Conservation (phyloP, 2,329 filamentous ascomycete genomes). For the Exophiala alcalophila region DNA sequence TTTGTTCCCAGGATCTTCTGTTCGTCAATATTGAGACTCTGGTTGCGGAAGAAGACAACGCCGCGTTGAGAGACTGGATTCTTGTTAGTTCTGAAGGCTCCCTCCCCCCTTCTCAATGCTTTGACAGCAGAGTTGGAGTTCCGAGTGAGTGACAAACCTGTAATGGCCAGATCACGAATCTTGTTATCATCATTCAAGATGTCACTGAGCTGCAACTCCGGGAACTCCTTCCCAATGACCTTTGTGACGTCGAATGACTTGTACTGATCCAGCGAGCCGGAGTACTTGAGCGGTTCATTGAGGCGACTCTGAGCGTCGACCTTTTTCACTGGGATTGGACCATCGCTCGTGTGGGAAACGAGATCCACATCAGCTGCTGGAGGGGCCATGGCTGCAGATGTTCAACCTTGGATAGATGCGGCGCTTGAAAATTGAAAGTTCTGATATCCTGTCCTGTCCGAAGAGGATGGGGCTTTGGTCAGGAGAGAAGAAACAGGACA, state of each 20-base stretch:
- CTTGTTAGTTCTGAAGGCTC: conserved; percentile 1
- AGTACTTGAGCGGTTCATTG: conserved; percentile 38
- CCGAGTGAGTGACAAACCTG: conserved; percentile 47
- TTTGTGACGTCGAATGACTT: conserved; percentile 51
- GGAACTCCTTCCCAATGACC: conserved; percentile 50
- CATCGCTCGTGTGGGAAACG: conserved; percentile 4
- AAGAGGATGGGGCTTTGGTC: too few species aligned
- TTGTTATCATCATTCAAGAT: conserved; percentile 62
- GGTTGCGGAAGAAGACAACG: conserved; percentile 55
- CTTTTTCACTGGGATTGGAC: conserved; percentile 10
- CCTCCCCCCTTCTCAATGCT: too few species aligned
- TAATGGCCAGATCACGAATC: conserved; percentile 64
- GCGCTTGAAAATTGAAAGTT: too few species aligned
- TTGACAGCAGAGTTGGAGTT: too few species aligned
- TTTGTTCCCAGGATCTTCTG: conserved; percentile 54
- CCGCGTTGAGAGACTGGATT: conserved; percentile 50
- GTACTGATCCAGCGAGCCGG: conserved; percentile 43
- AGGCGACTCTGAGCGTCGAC: conserved; percentile 20
- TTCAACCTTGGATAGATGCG: too few species aligned
- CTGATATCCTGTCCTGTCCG: too few species aligned
- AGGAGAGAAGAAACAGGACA: too few species aligned
- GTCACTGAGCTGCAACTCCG: conserved; percentile 50
- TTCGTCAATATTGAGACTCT: conserved; percentile 48
- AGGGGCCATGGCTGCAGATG: conserved; percentile 14
- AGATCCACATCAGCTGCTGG: conserved; percentile 23